phyloP scores from a whole-genome alignment of 257 asterid genomes.

The Solanum arcanum region DNA sequence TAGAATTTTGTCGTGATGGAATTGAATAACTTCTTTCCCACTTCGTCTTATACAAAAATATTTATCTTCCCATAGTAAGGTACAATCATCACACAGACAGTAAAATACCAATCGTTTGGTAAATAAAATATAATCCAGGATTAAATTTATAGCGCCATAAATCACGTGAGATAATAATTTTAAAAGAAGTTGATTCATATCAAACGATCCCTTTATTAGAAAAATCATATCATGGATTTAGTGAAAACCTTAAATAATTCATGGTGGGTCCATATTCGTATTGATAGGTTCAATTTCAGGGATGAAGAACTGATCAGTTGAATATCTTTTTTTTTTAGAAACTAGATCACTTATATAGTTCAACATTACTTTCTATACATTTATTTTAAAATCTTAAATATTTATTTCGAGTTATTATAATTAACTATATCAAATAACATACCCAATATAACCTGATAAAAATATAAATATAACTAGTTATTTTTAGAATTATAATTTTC shows the following conservation, averaged over 20 bases:
- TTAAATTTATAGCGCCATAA: not conserved
- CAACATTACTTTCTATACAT: not conserved
- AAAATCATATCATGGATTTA: not conserved
- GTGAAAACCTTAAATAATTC: constrained; percentile 4
- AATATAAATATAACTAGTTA: not conserved
- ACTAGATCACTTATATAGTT: not conserved
- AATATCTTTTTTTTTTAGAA: not conserved
- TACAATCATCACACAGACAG: not conserved
- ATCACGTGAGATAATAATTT: not conserved
- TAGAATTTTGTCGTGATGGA: not conserved
- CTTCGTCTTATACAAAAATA: not conserved
- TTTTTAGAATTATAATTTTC: not conserved
- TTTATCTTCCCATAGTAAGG: not conserved
- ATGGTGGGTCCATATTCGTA: too few relatives aligned
- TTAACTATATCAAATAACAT: not conserved
- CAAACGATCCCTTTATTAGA: not conserved
- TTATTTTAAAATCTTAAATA: not conserved
- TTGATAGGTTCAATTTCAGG: not conserved
- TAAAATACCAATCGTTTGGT: not conserved
- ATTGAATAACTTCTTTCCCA: not conserved
- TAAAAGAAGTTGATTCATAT: not conserved
- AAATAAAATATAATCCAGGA: not conserved
- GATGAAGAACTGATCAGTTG: not conserved
- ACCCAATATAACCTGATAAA: not conserved
- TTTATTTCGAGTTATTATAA: not conserved